Evolutionary conservation across 1,284 basidiomycete genomes (phyloP), one percentile per base, ranked within the genome.

Genomic region (Somion occarium): DNA sequence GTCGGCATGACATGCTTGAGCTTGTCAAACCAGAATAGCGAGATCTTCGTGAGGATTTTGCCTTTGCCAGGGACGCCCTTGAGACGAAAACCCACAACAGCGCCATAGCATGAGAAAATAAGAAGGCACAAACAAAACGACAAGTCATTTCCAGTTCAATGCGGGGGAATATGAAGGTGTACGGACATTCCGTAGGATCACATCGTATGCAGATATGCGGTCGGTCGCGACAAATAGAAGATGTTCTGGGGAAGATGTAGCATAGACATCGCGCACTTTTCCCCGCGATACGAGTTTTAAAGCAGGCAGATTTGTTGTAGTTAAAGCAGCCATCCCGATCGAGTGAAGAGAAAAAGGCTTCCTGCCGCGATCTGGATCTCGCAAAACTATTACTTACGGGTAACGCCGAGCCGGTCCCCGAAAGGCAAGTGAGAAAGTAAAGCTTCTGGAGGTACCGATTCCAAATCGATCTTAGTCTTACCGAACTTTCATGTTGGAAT

Each of bases 21-120:
- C 64, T 88, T 89, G 49, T 88, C 72, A 72, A 99, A 99, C 95
- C 96, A 99, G 76, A 96, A 98, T 45, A 90, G 74, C 15, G 95
- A 98, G 55, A 98, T 83, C 54, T 85, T 76, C 15, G 94, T 98
- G 46, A 99, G 77, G 18, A 98, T 80, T 61, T 85, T 85, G 52
- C 97, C 96, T 70, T 99, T 98, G 60, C 86, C 84, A 13, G 96
- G 93, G 53, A 98, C 93, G 18, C 93, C 93, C 95, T 95, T 9
- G n/a, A 49, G 37, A 44, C 50, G 27, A 19, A 19, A 49, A 41
- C 38, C 34, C 27, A 18, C 41, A n/a, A 13, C 26, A 27, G 19
- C 3, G 38, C n/a, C 27, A 37, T 38, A 46, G 18, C 24, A 25
- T 38, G n/a, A 37, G 34, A 37, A 37, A 11, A n/a, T 37, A n/a